These are phyloP conservation scores for Nematocida homosporus DNA, from an alignment of 371 early-diverging fungal genomes.

Conservation along the genomic window DNA sequence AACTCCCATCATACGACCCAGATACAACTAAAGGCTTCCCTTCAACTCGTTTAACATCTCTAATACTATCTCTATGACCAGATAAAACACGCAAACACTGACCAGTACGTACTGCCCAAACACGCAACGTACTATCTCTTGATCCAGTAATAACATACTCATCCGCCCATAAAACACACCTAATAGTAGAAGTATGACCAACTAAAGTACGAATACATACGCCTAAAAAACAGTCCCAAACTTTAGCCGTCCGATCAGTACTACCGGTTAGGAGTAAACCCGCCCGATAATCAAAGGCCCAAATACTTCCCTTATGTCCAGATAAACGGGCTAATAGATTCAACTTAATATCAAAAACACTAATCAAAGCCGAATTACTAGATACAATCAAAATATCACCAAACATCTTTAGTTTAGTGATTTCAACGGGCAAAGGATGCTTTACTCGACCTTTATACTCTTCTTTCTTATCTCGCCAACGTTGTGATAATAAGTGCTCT, in stretches of 20 bases:
- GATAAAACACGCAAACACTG: constrained; percentile 66
- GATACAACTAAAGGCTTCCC: constrained; percentile 74
- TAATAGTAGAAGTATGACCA: constrained; percentile 87
- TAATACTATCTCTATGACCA: constrained; percentile 83
- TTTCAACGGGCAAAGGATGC: not conserved
- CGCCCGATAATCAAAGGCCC: constrained; percentile 83
- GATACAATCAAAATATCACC: constrained; percentile 55
- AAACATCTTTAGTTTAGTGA: constrained; percentile 34
- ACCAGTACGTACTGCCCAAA: constrained; percentile 64
- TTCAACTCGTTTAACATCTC: constrained; percentile 83
- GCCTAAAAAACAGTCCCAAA: constrained; percentile 88
- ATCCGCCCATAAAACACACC: constrained; percentile 81
- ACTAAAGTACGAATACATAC: constrained; percentile 77
- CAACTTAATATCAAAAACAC: constrained; percentile 68
- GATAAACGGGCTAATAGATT: constrained; percentile 70
- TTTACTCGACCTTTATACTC: not conserved
- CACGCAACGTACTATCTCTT: constrained; percentile 65
- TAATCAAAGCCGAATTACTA: constrained; percentile 63
- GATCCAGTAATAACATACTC: constrained; percentile 65
- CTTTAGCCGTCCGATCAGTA: constrained; percentile 85
- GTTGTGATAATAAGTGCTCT: constrained; percentile 36
- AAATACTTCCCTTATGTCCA: constrained; percentile 94
- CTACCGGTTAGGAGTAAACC: constrained; percentile 86
- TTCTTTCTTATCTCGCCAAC: constrained; percentile 16
- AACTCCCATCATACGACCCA: constrained; percentile 88